A percentile compares a stretch with the other conserved stretches of the same genome.
Evolutionary conservation across 2,329 filamentous ascomycete genomes (phyloP).

Genomic region (Xylariaceae sp.): DNA sequence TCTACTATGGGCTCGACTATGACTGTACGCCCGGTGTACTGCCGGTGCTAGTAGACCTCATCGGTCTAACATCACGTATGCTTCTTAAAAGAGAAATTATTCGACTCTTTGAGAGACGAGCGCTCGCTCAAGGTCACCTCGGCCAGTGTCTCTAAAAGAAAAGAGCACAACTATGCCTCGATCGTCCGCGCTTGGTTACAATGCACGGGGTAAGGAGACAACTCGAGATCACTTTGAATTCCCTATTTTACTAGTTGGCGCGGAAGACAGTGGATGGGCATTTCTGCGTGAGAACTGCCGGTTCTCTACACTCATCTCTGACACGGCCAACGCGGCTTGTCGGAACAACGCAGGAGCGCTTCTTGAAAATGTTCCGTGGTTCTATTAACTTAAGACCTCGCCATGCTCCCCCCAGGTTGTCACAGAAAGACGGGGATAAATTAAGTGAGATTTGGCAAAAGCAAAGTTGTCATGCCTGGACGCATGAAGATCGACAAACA

Average conservation of each 20-base stretch:
- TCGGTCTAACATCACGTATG: too few species aligned
- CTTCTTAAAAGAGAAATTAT: too few species aligned
- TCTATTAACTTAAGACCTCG: slow-evolving; percentile 11
- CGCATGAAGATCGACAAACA: slow-evolving; percentile 24
- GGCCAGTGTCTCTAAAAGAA: too few species aligned
- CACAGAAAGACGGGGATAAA: slow-evolving; percentile 23
- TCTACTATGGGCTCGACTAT: too few species aligned
- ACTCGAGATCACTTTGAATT: not conserved
- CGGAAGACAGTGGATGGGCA: not conserved
- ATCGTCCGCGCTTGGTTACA: too few species aligned
- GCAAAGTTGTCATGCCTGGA: slow-evolving; percentile 5
- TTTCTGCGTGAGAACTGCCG: slow-evolving; percentile 8
- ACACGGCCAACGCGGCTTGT: not conserved
- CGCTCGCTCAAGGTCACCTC: too few species aligned
- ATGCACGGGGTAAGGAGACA: too few species aligned
- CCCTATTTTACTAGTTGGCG: not conserved
- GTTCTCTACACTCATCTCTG: not conserved
- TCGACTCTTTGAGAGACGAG: too few species aligned
- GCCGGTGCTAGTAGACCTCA: too few species aligned
- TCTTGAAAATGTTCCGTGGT: not conserved
- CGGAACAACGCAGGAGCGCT: not conserved
- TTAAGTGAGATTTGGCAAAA: slow-evolving; percentile 23
- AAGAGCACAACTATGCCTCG: too few species aligned
- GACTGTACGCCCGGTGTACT: too few species aligned
- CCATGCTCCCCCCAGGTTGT: slow-evolving; percentile 15